Base-by-base conservation (phyloP, 1,139 yeast genomes). In the Trichomonascaceae sp. region DNA sequence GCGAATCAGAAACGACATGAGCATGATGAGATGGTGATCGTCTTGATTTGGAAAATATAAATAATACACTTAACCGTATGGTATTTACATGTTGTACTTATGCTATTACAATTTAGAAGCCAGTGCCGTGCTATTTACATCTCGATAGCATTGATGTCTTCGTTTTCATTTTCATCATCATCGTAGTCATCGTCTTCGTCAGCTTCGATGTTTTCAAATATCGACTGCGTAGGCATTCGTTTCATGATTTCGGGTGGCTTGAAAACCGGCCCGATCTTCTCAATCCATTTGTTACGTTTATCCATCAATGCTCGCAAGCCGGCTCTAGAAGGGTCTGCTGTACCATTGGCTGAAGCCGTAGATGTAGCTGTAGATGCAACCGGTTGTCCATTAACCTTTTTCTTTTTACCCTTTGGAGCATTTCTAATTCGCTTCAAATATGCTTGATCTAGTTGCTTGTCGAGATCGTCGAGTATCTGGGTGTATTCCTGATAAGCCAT, bases 391-490 rank as follows among this genome's bases (percentile, higher is more conserved):
- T 53, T 50, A 8, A 51, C 55, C 53, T 66, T 63, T 55, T 80
- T 79, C 74, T 85, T 87, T 73, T 86, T 85, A 70, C 86, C 87
- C 70, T 85, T 85, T 60, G 85, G 86, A 56, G 89, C 86, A n/a
- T 84, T 89, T 63, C 91, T 82, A 57, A 87, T 79, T 57, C 97
- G 77, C 69, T 91, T 87, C 63, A 87, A 74, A 66, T 90, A 93
- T 12, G 96, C 93, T 70, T 89, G 98, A 68, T 95, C 99, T 27
- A 93, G 93, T 70, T 95, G 99, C 67, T 91, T 93, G 68, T 95
- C 97, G 61, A 95, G 76, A 66, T 93, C 98, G 55, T 93, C 98
- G 58, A 91, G 71, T 54, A 95, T 90, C 13, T 95, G 87, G 55
- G 84, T 76, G 67, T 89, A 95, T 68, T 95, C 99, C 68, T 93